These are phyloP conservation scores for Dactylis glomerata DNA, from an alignment of 176 grass and related monocot genomes.

Conservation along the genomic window DNA sequence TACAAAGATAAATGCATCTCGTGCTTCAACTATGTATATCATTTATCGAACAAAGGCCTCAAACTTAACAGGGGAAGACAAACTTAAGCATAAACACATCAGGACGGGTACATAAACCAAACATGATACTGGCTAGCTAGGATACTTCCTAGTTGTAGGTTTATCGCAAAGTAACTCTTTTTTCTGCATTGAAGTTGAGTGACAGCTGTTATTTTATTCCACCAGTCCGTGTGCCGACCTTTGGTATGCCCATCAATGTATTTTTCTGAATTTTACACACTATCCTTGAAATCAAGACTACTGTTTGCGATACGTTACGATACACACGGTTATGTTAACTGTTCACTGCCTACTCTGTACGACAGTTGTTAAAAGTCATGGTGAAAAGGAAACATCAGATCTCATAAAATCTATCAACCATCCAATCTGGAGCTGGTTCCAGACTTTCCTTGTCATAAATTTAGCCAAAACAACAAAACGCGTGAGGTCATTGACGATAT, in stretches of 20 bases:
- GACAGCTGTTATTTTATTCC: background rate
- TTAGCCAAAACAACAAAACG: background rate
- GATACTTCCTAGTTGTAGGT: background rate
- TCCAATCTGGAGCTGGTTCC: background rate
- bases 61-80: too few relatives aligned
- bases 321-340: background rate
- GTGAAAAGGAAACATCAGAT: constrained; percentile 9
- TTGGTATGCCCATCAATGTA: background rate
- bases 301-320: background rate
- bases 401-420: background rate
- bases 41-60: too few relatives aligned
- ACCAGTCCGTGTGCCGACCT: background rate
- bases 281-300: background rate
- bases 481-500: background rate
- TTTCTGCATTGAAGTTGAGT: background rate
- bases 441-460: background rate
- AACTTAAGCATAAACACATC: too few relatives aligned
- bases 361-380: background rate
- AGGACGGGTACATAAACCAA: too few relatives aligned
- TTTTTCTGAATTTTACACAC: background rate
- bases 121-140: too few relatives aligned
- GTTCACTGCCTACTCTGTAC: constrained; percentile 16
- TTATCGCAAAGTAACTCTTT: background rate
- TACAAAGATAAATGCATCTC: too few relatives aligned
- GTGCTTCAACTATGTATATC: too few relatives aligned